Percentiles rank a stretch among this genome's conserved stretches.
Evolutionary conservation across 2,329 filamentous ascomycete species (phyloP).

Genomic region (Colletotrichum neosansevieriae): DNA sequence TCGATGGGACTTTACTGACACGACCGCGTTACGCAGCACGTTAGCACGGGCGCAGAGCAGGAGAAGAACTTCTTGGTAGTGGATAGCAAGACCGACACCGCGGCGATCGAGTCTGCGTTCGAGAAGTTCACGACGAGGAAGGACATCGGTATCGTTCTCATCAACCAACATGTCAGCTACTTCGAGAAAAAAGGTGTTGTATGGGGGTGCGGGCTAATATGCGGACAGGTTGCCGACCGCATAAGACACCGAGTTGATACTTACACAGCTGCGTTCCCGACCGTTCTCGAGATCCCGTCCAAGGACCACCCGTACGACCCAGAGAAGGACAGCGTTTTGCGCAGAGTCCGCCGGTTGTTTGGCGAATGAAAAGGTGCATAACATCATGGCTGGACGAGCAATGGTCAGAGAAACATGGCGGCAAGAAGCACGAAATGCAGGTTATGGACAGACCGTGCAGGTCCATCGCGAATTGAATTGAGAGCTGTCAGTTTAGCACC

Average conservation of each 20-base stretch:
- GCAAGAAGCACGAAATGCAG: background rate
- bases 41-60: constrained; percentile 86
- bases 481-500: constrained; percentile 30
- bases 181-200: background rate
- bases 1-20: background rate
- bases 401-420: background rate
- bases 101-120: constrained; percentile 90
- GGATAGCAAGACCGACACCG: constrained; percentile 90
- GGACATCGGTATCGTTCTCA: constrained; percentile 95
- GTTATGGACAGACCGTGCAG: constrained; percentile 6
- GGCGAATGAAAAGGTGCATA: constrained; percentile 67
- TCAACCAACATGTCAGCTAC: constrained; percentile 90
- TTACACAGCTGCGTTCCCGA: constrained; percentile 96
- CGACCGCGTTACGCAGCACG: constrained; percentile 71
- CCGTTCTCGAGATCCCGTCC: constrained; percentile 94
- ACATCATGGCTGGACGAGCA: background rate
- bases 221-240: constrained; percentile 83
- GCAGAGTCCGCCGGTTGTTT: constrained; percentile 79
- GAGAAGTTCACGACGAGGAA: constrained; percentile 90
- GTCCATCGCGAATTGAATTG: constrained; percentile 27
- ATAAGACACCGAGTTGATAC: constrained; percentile 92
- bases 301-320: constrained; percentile 99
- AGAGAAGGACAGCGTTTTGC: constrained; percentile 97
- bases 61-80: constrained; percentile 99
- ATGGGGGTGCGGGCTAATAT: constrained; percentile 41